A percentile compares a stretch with the other conserved stretches of the same genome.
Conservation (phyloP, 2,329 filamentous ascomycete genomes). For the Acephala macrosclerotiorum region DNA sequence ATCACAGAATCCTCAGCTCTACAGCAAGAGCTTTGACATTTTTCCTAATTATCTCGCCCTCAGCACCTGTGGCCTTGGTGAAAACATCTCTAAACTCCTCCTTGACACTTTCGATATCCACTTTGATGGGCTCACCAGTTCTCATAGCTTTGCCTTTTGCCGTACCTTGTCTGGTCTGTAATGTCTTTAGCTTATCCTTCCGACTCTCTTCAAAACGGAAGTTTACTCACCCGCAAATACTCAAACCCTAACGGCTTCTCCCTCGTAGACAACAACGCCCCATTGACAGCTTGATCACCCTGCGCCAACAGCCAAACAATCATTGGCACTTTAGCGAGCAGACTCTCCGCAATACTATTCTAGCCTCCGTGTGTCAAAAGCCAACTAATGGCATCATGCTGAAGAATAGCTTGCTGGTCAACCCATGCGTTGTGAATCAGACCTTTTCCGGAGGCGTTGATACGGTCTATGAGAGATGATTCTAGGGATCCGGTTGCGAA, state of each 20-base stretch:
- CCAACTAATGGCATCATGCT: constrained; percentile 15
- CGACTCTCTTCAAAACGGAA: not conserved
- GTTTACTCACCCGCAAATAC: constrained; percentile 13
- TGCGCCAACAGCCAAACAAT: constrained; percentile 15
- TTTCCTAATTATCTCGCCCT: constrained; percentile 12
- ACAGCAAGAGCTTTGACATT: constrained; percentile 12
- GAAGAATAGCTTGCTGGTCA: constrained; percentile 21
- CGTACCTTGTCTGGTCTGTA: constrained; percentile 10
- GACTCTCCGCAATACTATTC: constrained; percentile 16
- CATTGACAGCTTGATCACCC: constrained; percentile 19
- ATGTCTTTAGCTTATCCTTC: not conserved
- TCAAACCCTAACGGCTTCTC: constrained; percentile 20
- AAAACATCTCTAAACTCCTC: constrained; percentile 19
- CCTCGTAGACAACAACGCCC: constrained; percentile 10
- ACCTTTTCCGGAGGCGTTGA: constrained; percentile 16
- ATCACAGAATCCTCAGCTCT: constrained; percentile 17
- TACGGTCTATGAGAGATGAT: not conserved
- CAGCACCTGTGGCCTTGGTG: constrained; percentile 8
- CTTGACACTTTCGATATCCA: constrained; percentile 16
- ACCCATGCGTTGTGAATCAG: constrained; percentile 17
- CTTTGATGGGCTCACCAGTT: constrained; percentile 8
- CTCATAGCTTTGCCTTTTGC: constrained; percentile 16
- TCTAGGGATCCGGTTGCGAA: constrained; percentile 3
- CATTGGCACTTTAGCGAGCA: constrained; percentile 14
- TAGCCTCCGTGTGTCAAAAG: constrained; percentile 20